Evolutionary conservation across 805 yeast genomes (phyloP).

Genomic region (Sporopachydermia lactativora): DNA sequence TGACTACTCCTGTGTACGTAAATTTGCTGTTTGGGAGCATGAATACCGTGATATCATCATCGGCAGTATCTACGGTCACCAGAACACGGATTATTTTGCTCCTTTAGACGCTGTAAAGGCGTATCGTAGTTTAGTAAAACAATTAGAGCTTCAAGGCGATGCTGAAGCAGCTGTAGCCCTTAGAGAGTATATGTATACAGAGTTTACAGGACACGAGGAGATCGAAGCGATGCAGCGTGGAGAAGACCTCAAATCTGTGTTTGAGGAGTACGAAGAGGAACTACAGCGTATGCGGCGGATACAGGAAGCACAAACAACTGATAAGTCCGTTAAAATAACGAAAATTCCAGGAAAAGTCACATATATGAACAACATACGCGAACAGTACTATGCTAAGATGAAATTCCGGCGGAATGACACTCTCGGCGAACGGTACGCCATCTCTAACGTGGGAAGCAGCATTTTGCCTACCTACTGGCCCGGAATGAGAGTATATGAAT

Average conservation of each 20-base stretch:
- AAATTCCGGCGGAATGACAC: conserved; percentile 16
- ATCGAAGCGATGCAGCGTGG: conserved; percentile 6
- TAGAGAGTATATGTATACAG: conserved; percentile 6
- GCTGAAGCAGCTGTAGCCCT: conserved; percentile 17
- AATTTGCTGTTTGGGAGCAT: conserved; percentile 67
- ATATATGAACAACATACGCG: conserved; percentile 46
- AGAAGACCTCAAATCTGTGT: conserved; percentile 2
- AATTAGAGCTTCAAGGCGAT: conserved; percentile 9
- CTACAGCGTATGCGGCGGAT: neutral
- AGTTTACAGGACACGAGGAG: conserved; percentile 1
- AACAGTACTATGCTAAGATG: conserved; percentile 32
- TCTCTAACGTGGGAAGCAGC: conserved; percentile 58
- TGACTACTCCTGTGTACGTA: conserved; percentile 58
- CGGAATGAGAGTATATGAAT: conserved; percentile 76
- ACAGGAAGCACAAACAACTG: conserved; percentile 10
- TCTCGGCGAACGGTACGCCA: conserved; percentile 40
- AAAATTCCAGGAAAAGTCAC: conserved; percentile 59
- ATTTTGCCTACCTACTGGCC: conserved; percentile 81
- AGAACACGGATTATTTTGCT: conserved; percentile 79
- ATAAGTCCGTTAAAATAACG: conserved; percentile 23
- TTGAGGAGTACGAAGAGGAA: conserved; percentile 12
- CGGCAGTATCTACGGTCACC: conserved; percentile 79
- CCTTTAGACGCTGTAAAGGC: conserved; percentile 63
- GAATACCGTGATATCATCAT: conserved; percentile 75
- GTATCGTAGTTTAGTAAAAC: conserved; percentile 27